These are phyloP conservation scores for Aureobasidium vineae DNA, from an alignment of 2,329 filamentous ascomycete genomes.

Conservation along the genomic window DNA sequence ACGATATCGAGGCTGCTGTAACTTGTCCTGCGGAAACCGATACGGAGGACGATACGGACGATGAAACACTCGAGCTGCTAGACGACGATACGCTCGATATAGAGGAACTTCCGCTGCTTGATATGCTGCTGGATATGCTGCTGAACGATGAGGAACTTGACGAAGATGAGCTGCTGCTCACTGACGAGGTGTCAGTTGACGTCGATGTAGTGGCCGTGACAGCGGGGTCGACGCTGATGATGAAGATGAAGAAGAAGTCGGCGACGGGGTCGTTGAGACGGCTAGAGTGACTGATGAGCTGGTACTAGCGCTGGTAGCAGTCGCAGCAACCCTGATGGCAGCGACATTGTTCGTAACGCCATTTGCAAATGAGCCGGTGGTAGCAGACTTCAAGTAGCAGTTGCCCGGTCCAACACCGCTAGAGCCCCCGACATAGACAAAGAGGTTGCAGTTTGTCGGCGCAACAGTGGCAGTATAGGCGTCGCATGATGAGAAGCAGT, in stretches of 20 bases:
- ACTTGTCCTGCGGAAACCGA: neutral
- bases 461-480: neutral
- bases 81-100: too few species aligned
- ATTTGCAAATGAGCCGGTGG: too few species aligned
- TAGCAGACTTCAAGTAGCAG: constrained; percentile 26
- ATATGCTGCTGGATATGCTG: too few species aligned
- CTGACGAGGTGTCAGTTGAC: too few species aligned
- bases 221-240: too few species aligned
- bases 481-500: constrained; percentile 27
- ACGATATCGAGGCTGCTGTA: neutral
- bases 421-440: constrained; percentile 16
- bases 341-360: neutral
- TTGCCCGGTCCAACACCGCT: constrained; percentile 26
- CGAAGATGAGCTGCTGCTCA: neutral
- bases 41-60: too few species aligned
- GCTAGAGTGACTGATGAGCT: too few species aligned
- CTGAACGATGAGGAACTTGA: too few species aligned
- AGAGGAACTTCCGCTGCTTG: too few species aligned
- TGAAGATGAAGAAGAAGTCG: constrained; percentile 7
- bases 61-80: too few species aligned
- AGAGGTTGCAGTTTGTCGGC: constrained; percentile 17
- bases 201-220: too few species aligned
- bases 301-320: too few species aligned
- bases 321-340: neutral
- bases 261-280: neutral